Base-by-base conservation (phyloP, 495 filamentous ascomycete species). In the Neurospora tetrasperma region DNA sequence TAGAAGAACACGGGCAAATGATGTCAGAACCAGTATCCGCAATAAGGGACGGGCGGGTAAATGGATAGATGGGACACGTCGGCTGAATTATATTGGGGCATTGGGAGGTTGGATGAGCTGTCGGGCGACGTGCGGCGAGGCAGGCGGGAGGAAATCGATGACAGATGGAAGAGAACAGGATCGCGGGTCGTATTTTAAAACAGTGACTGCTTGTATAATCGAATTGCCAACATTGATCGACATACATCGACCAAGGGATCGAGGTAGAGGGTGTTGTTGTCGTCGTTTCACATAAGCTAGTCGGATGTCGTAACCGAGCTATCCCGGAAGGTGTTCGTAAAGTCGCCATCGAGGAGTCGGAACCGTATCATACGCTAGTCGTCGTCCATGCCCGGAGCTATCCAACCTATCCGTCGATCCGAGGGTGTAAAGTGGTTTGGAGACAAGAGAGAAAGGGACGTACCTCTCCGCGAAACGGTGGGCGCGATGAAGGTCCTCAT, bases 401-500 rank as follows among this genome's bases (percentile, higher is more conserved):
- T 66, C 54, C 54, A 66, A 35, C 14, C 54, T 66, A 66, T 66
- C 54, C 54, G 54, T 35, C 54, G 54, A 66, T 27, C 27, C 27
- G 54, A 66, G 54, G 54, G 54, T 66, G 54, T 35, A 66, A 31
- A 66, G 14, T 66, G 54, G 54, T 66, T 35, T 66, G 54, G 54
- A 27, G 14, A 35, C 14, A 14, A 66, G 54, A 66, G 54, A 66
- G 54, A 66, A 66, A 66, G 27, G 20, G 23, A 82, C 84, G 78
- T 88, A 94, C 92, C 92, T 90, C 90, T 86, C 82, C 92, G 89
- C 73, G 87, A 83, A 77, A 90, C 87, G 42, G 92, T 94, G 48
- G 92, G 89, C 68, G 86, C 85, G 79, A 97, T 90, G 86, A 98
- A 94, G 80, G 90, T 92, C 79, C 96, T 91, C 82, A 88, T 89